A percentile compares a stretch with the other conserved stretches of the same genome.
Conservation (phyloP, 2,329 filamentous ascomycete species). For the Fusarium sp. region DNA sequence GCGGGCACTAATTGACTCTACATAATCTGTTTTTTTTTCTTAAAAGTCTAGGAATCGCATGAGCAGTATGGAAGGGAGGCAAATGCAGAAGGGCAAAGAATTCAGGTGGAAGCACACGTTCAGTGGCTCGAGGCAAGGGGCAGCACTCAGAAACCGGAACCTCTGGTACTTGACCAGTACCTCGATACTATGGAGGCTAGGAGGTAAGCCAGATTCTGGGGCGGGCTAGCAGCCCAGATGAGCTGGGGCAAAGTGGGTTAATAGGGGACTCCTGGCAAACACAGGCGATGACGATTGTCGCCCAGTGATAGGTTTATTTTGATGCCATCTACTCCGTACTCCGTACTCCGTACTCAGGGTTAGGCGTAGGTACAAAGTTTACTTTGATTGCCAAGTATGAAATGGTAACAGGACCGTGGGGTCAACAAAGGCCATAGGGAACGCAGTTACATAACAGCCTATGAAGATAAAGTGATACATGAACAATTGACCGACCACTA, state of each 20-base stretch:
- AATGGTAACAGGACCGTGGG: background rate
- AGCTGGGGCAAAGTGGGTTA: slow-evolving; percentile 1
- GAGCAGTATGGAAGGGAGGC: background rate
- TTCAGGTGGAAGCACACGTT: slow-evolving; percentile 1
- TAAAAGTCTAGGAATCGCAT: slow-evolving; percentile 7
- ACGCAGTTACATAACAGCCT: background rate
- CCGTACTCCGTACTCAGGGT: background rate
- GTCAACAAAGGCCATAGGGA: background rate
- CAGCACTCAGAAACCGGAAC: background rate
- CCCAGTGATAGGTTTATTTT: background rate
- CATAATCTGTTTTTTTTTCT: slow-evolving; percentile 5
- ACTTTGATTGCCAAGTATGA: background rate
- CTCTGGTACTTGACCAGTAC: slow-evolving; percentile 22
- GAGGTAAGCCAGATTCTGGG: slow-evolving; percentile 15
- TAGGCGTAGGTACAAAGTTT: background rate
- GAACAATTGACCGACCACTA: background rate
- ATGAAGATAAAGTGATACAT: background rate
- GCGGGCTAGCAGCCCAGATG: slow-evolving; percentile 14
- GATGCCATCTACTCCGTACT: background rate
- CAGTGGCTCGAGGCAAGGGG: slow-evolving; percentile 3
- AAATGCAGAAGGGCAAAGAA: slow-evolving; percentile 25
- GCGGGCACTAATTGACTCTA: slow-evolving; percentile 3
- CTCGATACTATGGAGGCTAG: background rate
- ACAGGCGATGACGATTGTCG: slow-evolving; percentile 10
- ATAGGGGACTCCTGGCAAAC: slow-evolving; percentile 6